Evolutionary conservation across 192 early-diverging fungal genomes (phyloP).

Genomic region (Dissophora ornata): DNA sequence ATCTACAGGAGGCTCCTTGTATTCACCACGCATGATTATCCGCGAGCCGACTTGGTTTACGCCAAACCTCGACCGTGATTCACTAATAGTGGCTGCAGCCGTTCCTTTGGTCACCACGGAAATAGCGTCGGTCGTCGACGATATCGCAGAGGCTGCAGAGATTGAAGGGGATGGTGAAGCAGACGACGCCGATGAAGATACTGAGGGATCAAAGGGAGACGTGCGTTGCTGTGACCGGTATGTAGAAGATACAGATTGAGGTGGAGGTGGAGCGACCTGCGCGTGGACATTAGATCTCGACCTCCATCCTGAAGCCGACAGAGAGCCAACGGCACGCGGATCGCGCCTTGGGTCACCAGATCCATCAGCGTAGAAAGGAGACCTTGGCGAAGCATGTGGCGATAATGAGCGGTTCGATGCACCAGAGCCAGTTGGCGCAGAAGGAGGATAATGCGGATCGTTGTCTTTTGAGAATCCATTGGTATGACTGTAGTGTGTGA

Average conservation of each 20-base stretch:
- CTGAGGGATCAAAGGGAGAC: slow-evolving; percentile 33
- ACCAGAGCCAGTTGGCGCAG: background rate
- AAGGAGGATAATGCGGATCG: background rate
- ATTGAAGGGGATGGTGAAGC: slow-evolving; percentile 48
- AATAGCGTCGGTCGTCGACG: slow-evolving; percentile 28
- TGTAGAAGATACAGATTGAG: background rate
- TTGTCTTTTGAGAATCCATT: background rate
- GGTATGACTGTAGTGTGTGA: background rate
- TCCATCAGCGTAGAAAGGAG: background rate
- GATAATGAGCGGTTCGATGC: background rate
- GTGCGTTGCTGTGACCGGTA: slow-evolving; percentile 19
- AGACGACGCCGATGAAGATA: slow-evolving; percentile 38
- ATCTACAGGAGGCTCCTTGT: background rate
- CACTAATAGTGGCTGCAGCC: slow-evolving; percentile 30
- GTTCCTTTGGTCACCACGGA: slow-evolving; percentile 34
- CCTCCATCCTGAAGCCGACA: background rate
- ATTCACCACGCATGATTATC: background rate
- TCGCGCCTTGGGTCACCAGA: background rate
- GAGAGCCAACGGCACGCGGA: background rate
- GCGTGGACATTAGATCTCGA: background rate
- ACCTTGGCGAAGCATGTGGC: background rate
- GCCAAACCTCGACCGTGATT: slow-evolving; percentile 1
- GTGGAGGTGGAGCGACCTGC: background rate
- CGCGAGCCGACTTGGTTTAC: background rate
- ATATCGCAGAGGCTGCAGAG: slow-evolving; percentile 28